phyloP scores from a whole-genome alignment of 441 rosid species.

The Cnidoscolus chayamansa region DNA sequence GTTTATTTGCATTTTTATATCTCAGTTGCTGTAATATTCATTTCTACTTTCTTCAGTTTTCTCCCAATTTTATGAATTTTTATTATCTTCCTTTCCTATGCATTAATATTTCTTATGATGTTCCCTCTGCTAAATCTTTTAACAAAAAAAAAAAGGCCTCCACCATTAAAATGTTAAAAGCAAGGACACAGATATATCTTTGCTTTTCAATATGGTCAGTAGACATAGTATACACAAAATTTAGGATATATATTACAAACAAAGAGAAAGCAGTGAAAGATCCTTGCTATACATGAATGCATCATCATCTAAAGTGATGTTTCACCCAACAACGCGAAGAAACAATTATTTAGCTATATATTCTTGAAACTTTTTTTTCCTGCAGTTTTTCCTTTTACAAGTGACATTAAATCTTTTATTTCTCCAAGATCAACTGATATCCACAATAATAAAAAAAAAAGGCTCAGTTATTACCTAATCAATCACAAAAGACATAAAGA shows the following conservation, averaged over 20 bases:
- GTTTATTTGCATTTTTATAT: background rate
- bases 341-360: background rate
- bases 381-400: background rate
- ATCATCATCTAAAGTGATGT: background rate
- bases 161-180: background rate
- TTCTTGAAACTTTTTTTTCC: background rate
- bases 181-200: background rate
- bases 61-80: background rate
- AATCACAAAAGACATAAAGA: background rate
- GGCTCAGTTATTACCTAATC: no score
- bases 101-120: background rate
- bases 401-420: background rate
- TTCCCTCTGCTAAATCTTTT: background rate
- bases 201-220: background rate
- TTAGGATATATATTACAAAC: background rate
- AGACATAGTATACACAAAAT: background rate
- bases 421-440: no score
- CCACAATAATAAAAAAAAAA: no score
- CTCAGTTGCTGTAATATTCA: background rate
- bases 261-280: background rate
- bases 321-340: background rate
- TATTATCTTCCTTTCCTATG: background rate
- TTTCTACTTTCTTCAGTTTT: background rate
- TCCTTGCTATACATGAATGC: background rate
- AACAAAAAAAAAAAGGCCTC: background rate